Base-by-base conservation (phyloP, 345 rosid species). In the Excoecaria agallocha region DNA sequence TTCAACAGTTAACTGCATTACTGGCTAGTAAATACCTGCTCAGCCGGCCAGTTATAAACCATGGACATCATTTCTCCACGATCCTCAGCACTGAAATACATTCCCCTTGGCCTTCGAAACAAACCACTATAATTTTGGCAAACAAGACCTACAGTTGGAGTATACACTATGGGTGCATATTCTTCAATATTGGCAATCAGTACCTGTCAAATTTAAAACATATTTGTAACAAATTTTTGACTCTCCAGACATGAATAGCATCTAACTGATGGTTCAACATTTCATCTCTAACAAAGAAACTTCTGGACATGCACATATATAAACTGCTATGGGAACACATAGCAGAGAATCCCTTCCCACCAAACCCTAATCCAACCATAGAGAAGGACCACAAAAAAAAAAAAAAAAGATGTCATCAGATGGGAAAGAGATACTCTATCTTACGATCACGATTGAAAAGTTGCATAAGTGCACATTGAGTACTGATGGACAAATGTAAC, bases 51-150 rank as follows among this genome's bases (percentile, higher is more conserved):
- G 82, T 94, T 94, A 82, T 92, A 94, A 76, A 94, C 97, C 98
- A 92, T 92, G 52, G 99, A 92, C 98, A 92, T 92, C 99, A 95
- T 92, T 86, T 95, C 99, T 81, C 99, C 99, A 39, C 96, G 91
- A 81, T 95, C 99, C 51, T 75, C 93, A 49, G 98, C 92, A 69
- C 97, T 91, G 74, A 95, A 92, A 80, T 92, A 95, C 99, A 95
- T 95, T 74, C 99, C 99, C 50, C 99, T 87, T 30, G 99, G 98
- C 85, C 98, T 89, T 87, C 99, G 90, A 82, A 95, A 94, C 86
- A 94, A 78, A 15, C 99, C 97, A 74, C 99, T 85, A 76, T 92
- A 95, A 77, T 91, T 93, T 79, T 95, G 98, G 86, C 99, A 95
- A 71, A 93, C 98, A 74, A 89, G 98, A 68, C 98, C 99, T 8